Evolutionary conservation across 257 asterid species (phyloP).

Genomic region (Schizonepeta tenuifolia): DNA sequence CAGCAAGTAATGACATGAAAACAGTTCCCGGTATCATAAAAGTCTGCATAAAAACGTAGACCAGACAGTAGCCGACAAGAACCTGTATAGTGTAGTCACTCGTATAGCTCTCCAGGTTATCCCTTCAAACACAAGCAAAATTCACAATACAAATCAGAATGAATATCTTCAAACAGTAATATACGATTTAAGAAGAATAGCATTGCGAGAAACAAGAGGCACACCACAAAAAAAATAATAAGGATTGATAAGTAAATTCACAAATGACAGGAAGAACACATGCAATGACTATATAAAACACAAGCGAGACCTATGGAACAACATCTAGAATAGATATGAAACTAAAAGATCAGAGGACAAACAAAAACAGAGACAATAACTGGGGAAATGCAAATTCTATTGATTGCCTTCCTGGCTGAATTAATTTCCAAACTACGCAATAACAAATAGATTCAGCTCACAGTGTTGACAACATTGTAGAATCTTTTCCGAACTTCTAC

Average conservation of each 20-base stretch:
- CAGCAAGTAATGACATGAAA: conserved; percentile 95
- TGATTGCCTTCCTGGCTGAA: not conserved
- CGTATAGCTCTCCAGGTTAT: conserved; percentile 87
- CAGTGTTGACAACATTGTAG: not conserved
- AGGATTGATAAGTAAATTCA: not conserved
- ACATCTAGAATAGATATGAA: not conserved
- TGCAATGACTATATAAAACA: conserved; percentile 2
- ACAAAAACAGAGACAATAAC: not conserved
- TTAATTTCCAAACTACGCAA: not conserved
- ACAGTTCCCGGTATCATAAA: conserved; percentile 98
- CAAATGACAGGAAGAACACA: conserved; percentile 8
- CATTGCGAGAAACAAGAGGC: not conserved
- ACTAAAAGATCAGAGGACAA: not conserved
- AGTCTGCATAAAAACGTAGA: conserved; percentile 97
- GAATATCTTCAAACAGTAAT: not conserved
- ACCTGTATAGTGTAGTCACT: conserved; percentile 93
- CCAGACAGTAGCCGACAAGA: conserved; percentile 85
- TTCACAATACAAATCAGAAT: not conserved
- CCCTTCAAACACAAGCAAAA: conserved; percentile 49
- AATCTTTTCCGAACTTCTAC: no score
- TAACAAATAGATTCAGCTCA: not conserved
- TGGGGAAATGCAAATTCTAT: not conserved
- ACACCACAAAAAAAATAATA: not conserved
- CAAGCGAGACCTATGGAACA: not conserved
- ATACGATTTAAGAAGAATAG: not conserved